Percentiles rank a stretch among this genome's conserved stretches.
phyloP scores from a whole-genome alignment of 306 rosid genomes.

The Cajanus cajan region DNA sequence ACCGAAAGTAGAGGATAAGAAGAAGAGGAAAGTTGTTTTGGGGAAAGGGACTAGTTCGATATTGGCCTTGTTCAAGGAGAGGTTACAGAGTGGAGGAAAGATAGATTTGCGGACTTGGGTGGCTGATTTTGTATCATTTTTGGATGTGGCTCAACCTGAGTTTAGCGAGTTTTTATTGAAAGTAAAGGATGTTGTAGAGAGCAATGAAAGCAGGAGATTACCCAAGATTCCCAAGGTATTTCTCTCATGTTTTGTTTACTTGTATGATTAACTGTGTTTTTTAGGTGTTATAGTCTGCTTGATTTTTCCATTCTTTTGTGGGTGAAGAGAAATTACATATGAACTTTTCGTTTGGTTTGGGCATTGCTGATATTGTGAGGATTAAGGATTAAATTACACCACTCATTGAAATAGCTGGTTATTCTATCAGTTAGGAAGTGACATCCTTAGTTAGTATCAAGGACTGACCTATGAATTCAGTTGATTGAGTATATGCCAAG shows the following conservation, averaged over 20 bases:
- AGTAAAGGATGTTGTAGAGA: constrained; percentile 79
- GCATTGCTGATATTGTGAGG: background rate
- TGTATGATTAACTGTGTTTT: background rate
- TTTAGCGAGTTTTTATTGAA: constrained; percentile 54
- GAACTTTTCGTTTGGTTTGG: background rate
- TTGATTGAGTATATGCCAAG: background rate
- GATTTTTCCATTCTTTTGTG: background rate
- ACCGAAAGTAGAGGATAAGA: constrained; percentile 37
- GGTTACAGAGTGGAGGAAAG: constrained; percentile 43
- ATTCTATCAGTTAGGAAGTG: background rate
- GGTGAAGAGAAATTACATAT: constrained; percentile 4
- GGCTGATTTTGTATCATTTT: constrained; percentile 48
- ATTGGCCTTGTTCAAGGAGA: constrained; percentile 67
- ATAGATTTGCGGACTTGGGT: constrained; percentile 50
- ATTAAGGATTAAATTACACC: background rate
- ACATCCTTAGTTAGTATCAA: background rate
- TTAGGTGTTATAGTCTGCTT: background rate
- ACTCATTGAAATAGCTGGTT: background rate
- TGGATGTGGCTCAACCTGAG: constrained; percentile 54
- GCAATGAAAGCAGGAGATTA: constrained; percentile 89
- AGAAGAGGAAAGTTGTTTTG: constrained; percentile 76
- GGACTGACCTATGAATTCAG: background rate
- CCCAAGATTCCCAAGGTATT: constrained; percentile 98
- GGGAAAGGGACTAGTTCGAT: constrained; percentile 75
- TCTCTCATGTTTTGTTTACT: background rate